phyloP scores from a whole-genome alignment of 805 yeast genomes.

The Candida ovalis region DNA sequence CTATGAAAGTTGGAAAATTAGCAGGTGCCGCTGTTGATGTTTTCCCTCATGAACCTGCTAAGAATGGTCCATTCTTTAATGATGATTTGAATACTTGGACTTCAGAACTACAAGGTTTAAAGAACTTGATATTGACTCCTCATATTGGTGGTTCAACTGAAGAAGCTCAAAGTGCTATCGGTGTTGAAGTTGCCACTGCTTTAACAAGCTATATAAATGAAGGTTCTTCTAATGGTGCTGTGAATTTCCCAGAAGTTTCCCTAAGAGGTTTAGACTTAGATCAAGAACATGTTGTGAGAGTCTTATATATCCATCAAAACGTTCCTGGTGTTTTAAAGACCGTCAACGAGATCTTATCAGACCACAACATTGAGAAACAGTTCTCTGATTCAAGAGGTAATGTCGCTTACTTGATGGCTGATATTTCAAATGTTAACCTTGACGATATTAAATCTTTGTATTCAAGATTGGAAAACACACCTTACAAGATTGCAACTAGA shows the following conservation, averaged over 20 bases:
- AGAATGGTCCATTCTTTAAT: constrained; percentile 83
- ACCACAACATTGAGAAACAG: constrained; percentile 96
- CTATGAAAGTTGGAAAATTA: constrained; percentile 87
- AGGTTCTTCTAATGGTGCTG: constrained; percentile 93
- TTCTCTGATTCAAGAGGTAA: constrained; percentile 96
- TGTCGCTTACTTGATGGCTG: constrained; percentile 97
- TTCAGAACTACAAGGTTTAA: constrained; percentile 71
- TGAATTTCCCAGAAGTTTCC: constrained; percentile 97
- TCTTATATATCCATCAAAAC: constrained; percentile 92
- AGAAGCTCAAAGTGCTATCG: constrained; percentile 97
- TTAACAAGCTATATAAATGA: constrained; percentile 90
- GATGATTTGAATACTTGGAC: constrained; percentile 78
- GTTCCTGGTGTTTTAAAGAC: constrained; percentile 98
- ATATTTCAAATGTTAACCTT: constrained; percentile 78
- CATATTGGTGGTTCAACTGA: constrained; percentile 99
- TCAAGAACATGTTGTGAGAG: constrained; percentile 86
- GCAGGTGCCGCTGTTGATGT: constrained; percentile 98
- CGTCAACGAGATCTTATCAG: constrained; percentile 91
- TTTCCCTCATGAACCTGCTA: constrained; percentile 95
- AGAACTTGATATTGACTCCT: constrained; percentile 91
- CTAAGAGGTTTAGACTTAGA: constrained; percentile 84
- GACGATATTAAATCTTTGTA: constrained; percentile 82
- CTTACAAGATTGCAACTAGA: constrained; percentile 87
- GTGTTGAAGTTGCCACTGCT: constrained; percentile 88
- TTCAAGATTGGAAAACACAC: constrained; percentile 82